Percentiles rank a stretch among this genome's conserved stretches.
Conservation (phyloP, 805 yeast species). For the Lipomyces mesembrius region DNA sequence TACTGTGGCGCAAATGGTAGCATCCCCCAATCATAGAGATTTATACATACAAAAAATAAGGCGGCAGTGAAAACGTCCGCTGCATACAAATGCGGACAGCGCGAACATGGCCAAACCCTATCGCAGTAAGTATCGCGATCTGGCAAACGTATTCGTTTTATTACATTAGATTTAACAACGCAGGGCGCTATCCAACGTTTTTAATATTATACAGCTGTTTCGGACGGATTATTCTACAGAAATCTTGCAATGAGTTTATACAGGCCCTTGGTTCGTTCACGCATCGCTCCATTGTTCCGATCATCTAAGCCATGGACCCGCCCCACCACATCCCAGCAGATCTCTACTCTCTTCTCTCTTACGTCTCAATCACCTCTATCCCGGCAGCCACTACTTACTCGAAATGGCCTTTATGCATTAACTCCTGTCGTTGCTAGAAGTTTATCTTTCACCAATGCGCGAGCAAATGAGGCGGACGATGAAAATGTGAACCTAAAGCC, state of each 20-base stretch:
- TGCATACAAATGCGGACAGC: too few species aligned
- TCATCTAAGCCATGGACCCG: background rate
- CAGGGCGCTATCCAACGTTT: background rate
- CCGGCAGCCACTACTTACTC: background rate
- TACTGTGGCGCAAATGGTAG: too few species aligned
- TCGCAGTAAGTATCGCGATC: too few species aligned
- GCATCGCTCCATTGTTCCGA: background rate
- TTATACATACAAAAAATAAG: too few species aligned
- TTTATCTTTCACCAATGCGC: background rate
- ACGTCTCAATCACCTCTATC: background rate
- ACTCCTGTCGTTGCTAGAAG: background rate
- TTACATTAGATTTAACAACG: background rate
- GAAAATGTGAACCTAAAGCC: constrained; percentile 18
- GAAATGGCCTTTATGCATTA: background rate
- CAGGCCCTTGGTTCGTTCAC: background rate
- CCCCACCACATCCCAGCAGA: background rate
- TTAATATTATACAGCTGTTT: background rate
- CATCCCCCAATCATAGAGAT: too few species aligned
- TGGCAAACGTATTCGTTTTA: background rate
- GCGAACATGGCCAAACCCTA: too few species aligned
- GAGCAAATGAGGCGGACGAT: background rate
- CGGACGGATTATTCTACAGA: background rate
- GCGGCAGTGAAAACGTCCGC: too few species aligned
- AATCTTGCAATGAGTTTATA: background rate
- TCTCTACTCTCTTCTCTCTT: background rate